phyloP scores from a whole-genome alignment of 2,329 filamentous ascomycete species.

The Chrysoporthe puriensis region DNA sequence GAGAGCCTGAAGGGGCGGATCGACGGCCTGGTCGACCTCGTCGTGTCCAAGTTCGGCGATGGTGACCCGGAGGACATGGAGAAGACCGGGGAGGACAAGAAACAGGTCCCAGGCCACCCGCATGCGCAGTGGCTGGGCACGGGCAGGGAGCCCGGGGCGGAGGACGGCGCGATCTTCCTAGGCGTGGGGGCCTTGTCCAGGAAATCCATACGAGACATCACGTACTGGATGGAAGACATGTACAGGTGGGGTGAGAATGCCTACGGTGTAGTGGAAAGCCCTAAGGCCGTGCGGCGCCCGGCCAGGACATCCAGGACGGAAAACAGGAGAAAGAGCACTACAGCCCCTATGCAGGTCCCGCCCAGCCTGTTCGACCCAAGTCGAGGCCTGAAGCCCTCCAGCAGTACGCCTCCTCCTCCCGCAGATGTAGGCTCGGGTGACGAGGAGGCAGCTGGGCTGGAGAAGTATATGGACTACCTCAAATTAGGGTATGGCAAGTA shows the following conservation, averaged over 20 bases:
- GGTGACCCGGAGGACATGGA: conserved; percentile 37
- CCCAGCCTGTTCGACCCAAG: conserved; percentile 26
- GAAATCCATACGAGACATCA: conserved; percentile 71
- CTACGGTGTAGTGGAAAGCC: conserved; percentile 83
- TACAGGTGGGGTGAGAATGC: conserved; percentile 83
- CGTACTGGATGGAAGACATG: conserved; percentile 86
- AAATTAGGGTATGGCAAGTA: conserved; percentile 71
- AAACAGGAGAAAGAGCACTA: conserved; percentile 35
- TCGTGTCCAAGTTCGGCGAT: conserved; percentile 84
- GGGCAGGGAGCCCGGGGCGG: conserved; percentile 66
- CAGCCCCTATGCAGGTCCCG: conserved; percentile 23
- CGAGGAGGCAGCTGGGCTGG: conserved; percentile 47
- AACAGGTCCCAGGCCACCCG: conserved; percentile 33
- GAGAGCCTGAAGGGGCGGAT: conserved; percentile 83
- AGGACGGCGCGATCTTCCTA: conserved; percentile 86
- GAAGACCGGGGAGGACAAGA: conserved; percentile 33
- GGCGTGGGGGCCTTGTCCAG: conserved; percentile 75
- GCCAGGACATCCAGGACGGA: conserved; percentile 38
- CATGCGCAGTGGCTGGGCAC: conserved; percentile 70
- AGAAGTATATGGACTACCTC: conserved; percentile 65
- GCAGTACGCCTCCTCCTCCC: conserved; percentile 14
- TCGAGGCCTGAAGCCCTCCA: conserved; percentile 7
- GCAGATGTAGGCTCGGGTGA: neutral
- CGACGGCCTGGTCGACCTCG: conserved; percentile 82
- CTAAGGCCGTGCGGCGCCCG: conserved; percentile 64